Base-by-base conservation (phyloP, 805 yeast species). In the Lachancea kluyveri region DNA sequence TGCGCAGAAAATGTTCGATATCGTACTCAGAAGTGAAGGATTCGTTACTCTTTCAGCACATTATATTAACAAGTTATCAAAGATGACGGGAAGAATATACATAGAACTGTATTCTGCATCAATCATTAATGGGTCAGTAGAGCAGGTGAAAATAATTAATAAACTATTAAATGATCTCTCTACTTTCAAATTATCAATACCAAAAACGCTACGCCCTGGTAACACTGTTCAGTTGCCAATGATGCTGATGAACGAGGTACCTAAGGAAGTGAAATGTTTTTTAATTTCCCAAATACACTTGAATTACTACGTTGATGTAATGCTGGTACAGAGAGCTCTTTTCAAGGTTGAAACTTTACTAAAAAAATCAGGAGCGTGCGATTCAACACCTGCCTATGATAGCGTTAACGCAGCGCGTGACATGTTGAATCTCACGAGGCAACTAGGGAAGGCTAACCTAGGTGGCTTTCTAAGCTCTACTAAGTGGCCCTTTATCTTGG, bases 361-460 rank as follows among this genome's bases (percentile, higher is more conserved):
- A 26, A 26, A 21, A 17, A 22, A 21, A 14, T n/a, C 9, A 9
- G 35, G 35, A 15, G n/a, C 11, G 16, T 15, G n/a, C 6, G 20
- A 15, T 4, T 18, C 12, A n/a, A 21, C 21, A 4, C 35, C 30
- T 4, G 10, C 22, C n/a, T 31, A 21, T 17, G 30, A 31, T 21
- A 26, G 35, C 17, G 30, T 31, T 7, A 10, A 17, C n/a, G 26
- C 35, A 4, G 35, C 35, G 6, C 29, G 35, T n/a, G 10, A 17
- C 8, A 22, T 22, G 16, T 22, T 31, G 7, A 14, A 19, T 5
- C 10, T 11, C 9, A 30, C 30, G 21, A 4, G 15, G 6, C 26
- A 17, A 19, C 4, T 25, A 17, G 21, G 13, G 17, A 28, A 31
- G 11, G 26, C 17, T 5, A 22, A 26, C 13, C n/a, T 31, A 17